A percentile compares a stretch with the other conserved stretches of the same genome.
These are phyloP conservation scores for Lachancea fermentati DNA, from an alignment of 805 yeast genomes.

Conservation along the genomic window DNA sequence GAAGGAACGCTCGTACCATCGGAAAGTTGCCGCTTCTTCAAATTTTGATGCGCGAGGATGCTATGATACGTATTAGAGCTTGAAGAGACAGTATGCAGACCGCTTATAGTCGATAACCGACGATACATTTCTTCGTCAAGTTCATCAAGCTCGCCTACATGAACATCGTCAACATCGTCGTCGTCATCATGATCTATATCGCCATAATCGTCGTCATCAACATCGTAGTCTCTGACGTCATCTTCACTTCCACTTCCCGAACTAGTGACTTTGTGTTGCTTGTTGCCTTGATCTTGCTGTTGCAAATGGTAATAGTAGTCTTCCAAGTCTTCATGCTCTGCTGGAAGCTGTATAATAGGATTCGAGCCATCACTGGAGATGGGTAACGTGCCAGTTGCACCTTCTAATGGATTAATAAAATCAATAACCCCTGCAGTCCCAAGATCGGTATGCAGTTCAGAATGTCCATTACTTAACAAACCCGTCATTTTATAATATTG, in stretches of 20 bases:
- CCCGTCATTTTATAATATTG: conserved; percentile 15
- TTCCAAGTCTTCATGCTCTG: conserved; percentile 8
- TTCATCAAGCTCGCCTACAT: conserved; percentile 27
- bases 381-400: neutral
- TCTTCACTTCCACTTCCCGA: neutral
- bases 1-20: neutral
- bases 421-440: no score
- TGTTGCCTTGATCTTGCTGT: no score
- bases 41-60: neutral
- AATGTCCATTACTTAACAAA: neutral
- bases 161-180: conserved; percentile 23
- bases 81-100: conserved; percentile 2
- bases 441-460: no score
- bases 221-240: conserved; percentile 10
- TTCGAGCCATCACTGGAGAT: conserved; percentile 5
- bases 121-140: conserved; percentile 29
- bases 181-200: conserved; percentile 21
- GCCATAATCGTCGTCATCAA: conserved; percentile 10
- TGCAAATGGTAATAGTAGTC: conserved; percentile 9
- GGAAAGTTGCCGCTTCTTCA: neutral
- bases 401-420: no score
- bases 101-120: conserved; percentile 15
- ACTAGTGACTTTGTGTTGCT: no score
- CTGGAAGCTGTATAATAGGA: conserved; percentile 4
- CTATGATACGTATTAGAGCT: conserved; percentile 2